These are phyloP conservation scores for Carex scoparia DNA, from an alignment of 176 grass and related monocot genomes.

Conservation along the genomic window DNA sequence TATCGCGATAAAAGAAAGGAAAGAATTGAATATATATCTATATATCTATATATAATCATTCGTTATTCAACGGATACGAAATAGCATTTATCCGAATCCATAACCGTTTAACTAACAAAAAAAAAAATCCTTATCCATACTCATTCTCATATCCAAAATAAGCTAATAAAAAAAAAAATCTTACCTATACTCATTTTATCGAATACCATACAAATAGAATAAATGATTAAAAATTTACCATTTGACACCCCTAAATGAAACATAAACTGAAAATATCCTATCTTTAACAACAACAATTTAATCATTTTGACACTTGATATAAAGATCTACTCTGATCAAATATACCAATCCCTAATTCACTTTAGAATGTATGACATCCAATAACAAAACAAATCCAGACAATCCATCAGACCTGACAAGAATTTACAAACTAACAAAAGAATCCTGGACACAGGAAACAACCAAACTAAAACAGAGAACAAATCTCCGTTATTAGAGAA, in stretches of 20 bases:
- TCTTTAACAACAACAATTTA: not conserved
- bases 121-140: too few relatives aligned
- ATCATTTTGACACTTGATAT: not conserved
- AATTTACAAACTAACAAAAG: slow-evolving; percentile 13
- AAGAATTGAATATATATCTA: too few relatives aligned
- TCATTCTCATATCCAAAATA: too few relatives aligned
- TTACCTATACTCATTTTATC: too few relatives aligned
- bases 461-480: not conserved
- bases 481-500: not conserved
- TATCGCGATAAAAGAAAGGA: too few relatives aligned
- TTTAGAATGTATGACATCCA: not conserved
- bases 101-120: too few relatives aligned
- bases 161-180: too few relatives aligned
- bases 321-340: not conserved
- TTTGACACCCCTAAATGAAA: not conserved
- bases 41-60: too few relatives aligned
- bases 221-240: too few relatives aligned
- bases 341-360: not conserved
- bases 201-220: too few relatives aligned
- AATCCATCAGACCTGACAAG: not conserved
- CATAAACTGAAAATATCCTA: not conserved
- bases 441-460: not conserved
- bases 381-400: not conserved
- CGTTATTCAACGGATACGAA: too few relatives aligned
- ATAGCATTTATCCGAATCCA: too few relatives aligned